Evolutionary conservation across 805 yeast species (phyloP).

Genomic region (Zygosaccharomyces siamensis): DNA sequence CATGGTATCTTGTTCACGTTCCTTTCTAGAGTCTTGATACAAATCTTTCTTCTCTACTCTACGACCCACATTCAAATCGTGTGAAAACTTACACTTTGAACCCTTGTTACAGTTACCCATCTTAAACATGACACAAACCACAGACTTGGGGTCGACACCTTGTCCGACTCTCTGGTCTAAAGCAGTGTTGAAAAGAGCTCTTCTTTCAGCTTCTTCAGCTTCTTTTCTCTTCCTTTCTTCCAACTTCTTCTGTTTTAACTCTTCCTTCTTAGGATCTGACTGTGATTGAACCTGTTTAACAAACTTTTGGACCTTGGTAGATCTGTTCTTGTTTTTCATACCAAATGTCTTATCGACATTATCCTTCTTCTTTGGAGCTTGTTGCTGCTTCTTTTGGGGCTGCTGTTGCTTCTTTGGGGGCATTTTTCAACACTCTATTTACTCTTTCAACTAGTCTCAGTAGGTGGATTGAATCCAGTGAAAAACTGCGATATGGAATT

Average conservation of each 20-base stretch:
- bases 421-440: constrained; percentile 38
- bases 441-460: neutral
- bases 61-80: constrained; percentile 79
- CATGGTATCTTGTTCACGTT: constrained; percentile 80
- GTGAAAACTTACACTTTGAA: constrained; percentile 82
- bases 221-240: constrained; percentile 90
- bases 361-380: constrained; percentile 56
- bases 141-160: constrained; percentile 95
- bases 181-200: constrained; percentile 61
- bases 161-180: constrained; percentile 86
- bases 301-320: constrained; percentile 77
- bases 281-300: constrained; percentile 66
- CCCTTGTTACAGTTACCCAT: constrained; percentile 82
- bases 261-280: constrained; percentile 64
- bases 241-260: constrained; percentile 58
- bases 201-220: constrained; percentile 81
- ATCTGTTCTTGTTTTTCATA: constrained; percentile 89
- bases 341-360: constrained; percentile 92
- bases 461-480: too few relatives aligned
- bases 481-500: too few relatives aligned
- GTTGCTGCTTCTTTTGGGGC: constrained; percentile 32
- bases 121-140: constrained; percentile 85
- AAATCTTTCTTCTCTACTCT: constrained; percentile 86
- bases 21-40: constrained; percentile 77
- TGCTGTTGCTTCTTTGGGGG: constrained; percentile 56